Base-by-base conservation (phyloP, 2,329 filamentous ascomycete species). In the Metarhizium sp. region DNA sequence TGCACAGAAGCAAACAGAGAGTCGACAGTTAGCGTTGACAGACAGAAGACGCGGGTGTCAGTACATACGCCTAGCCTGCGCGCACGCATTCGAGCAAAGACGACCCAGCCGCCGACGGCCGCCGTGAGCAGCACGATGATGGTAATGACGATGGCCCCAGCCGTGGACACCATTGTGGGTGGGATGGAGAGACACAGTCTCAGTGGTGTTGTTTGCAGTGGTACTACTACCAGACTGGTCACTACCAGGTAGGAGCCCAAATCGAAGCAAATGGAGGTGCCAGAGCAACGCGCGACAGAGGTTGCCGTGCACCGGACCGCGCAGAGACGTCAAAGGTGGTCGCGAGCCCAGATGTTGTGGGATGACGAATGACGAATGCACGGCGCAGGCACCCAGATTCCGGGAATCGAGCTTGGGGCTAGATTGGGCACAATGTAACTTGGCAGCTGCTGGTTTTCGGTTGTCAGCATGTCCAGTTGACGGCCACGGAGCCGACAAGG, bases 131-230 rank as follows among this genome's bases (percentile, higher is more conserved):
- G 68, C 62, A 90, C 73, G 61, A 90, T 63, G 65, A 92, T 69
- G 65, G 90, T 78, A 67, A 95, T 84, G 69, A 91, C 79, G 73
- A 92, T 83, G 59, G 86, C 80, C 66, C 85, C 84, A 61, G 79
- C 76, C 52, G 80, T 73, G 60, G 78, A 78, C 66, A 78, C 75
- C 79, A 85, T 85, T 58, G 61, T 73, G 59, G 52, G 6, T 51
- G 32, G 25, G 25, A 36, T 45, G 42, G n/a, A 20, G 16, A 20
- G n/a, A 7, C 18, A 11, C 42, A 8, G 42, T 45, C n/a, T 45
- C 42, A 5, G 42, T 6, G 3, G 18, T 25, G 32, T 34, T 34
- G 32, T 11, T 34, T 25, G 25, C 25, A 25, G 32, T 34, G 10
- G 32, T 34, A 8, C 7, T 11, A 34, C 7, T 34, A 34, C 6